These are phyloP conservation scores for Cytospora paraplurivora DNA, from an alignment of 2,329 filamentous ascomycete genomes.

Conservation along the genomic window DNA sequence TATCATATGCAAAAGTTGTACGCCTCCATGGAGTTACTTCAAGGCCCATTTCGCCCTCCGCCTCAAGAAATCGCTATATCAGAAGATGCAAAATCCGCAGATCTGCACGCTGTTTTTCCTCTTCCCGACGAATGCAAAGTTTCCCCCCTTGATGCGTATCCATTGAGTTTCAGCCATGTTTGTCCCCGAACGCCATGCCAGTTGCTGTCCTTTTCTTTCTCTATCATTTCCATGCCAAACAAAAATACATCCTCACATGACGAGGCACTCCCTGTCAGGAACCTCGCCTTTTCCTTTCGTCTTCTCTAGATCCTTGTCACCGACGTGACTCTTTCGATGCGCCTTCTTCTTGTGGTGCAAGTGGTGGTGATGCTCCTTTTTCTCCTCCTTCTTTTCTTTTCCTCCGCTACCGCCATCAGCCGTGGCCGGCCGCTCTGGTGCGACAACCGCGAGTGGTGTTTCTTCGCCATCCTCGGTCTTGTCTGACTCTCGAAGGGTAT, in stretches of 20 bases:
- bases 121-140: not conserved
- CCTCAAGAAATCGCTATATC: slow-evolving; percentile 3
- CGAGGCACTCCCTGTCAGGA: slow-evolving; percentile 50
- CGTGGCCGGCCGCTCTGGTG: slow-evolving; percentile 20
- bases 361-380: slow-evolving; percentile 35
- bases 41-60: not conserved
- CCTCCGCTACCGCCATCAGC: slow-evolving; percentile 31
- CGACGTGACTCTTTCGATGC: slow-evolving; percentile 40
- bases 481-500: slow-evolving; percentile 44
- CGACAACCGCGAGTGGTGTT: slow-evolving; percentile 21
- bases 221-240: not conserved
- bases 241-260: slow-evolving; percentile 44
- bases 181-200: slow-evolving; percentile 21
- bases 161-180: slow-evolving; percentile 2
- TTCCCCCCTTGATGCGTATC: slow-evolving; percentile 8
- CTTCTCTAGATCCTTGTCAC: slow-evolving; percentile 38
- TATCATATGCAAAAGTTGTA: slow-evolving; percentile 26
- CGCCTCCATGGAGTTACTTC: slow-evolving; percentile 6
- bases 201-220: slow-evolving; percentile 1
- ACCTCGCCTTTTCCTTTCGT: slow-evolving; percentile 40
- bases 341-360: slow-evolving; percentile 40
- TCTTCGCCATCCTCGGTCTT: slow-evolving; percentile 26
- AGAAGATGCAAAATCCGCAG: not conserved
- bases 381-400: slow-evolving; percentile 32
- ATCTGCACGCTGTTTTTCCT: not conserved